Conservation (phyloP, 495 filamentous ascomycete species). For the Lophiostoma macrostomum region DNA sequence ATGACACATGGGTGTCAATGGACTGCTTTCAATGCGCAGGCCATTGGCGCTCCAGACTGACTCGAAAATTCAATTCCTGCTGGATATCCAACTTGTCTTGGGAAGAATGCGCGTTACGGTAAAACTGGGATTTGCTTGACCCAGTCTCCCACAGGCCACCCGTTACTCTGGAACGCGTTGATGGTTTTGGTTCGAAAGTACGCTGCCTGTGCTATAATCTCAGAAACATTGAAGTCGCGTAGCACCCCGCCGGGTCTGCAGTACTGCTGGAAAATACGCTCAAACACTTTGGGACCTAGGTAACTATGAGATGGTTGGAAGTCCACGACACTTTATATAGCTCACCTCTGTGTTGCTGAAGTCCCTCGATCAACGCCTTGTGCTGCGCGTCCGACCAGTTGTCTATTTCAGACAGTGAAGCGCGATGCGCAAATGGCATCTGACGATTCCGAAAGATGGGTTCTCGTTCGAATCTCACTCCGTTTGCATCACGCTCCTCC, state of each 20-base stretch:
- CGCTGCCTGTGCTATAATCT: slow-evolving; percentile 36
- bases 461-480: slow-evolving; percentile 35
- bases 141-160: slow-evolving; percentile 33
- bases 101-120: too few species aligned
- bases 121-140: slow-evolving; percentile 35
- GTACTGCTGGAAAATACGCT: slow-evolving; percentile 32
- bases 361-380: slow-evolving; percentile 24
- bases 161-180: slow-evolving; percentile 1
- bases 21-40: too few species aligned
- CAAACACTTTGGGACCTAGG: slow-evolving; percentile 30
- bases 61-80: too few species aligned
- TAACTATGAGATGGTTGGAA: not conserved
- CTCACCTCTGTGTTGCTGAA: slow-evolving; percentile 32
- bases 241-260: slow-evolving; percentile 27
- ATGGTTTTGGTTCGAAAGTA: slow-evolving; percentile 20
- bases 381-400: slow-evolving; percentile 30
- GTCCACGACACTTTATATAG: not conserved
- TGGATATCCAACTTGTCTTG: too few species aligned
- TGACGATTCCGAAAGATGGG: slow-evolving; percentile 30
- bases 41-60: too few species aligned
- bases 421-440: slow-evolving; percentile 13
- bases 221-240: slow-evolving; percentile 33
- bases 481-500: slow-evolving; percentile 24
- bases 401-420: not conserved
- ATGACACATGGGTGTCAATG: too few species aligned